These are phyloP conservation scores for Scleroderma bovista DNA, from an alignment of 768 basidiomycete genomes.

Conservation along the genomic window DNA sequence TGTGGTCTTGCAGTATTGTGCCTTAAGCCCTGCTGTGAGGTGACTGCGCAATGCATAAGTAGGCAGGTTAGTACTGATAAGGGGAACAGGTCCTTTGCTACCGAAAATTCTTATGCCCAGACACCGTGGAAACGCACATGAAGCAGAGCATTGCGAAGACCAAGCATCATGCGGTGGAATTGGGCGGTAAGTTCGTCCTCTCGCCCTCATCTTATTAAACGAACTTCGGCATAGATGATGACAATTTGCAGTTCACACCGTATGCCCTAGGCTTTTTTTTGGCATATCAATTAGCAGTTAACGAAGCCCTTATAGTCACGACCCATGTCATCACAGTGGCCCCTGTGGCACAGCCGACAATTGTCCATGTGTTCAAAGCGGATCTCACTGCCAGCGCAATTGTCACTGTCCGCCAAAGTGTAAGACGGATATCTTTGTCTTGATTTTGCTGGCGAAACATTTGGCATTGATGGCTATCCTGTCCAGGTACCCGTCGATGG, in stretches of 20 bases:
- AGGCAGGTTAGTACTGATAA: constrained; percentile 1
- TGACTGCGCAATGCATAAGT: constrained; percentile 13
- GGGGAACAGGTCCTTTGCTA: constrained; percentile 20
- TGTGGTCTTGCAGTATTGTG: constrained; percentile 54
- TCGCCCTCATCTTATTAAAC: constrained; percentile 14
- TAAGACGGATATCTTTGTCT: constrained; percentile 19
- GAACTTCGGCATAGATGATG: constrained; percentile 3
- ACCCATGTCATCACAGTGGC: constrained; percentile 53
- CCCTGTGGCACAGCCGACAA: constrained; percentile 39
- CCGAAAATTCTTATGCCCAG: constrained; percentile 7
- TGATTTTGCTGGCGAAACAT: neutral
- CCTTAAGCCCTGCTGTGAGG: constrained; percentile 57
- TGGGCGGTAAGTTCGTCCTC: constrained; percentile 19
- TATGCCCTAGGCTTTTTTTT: constrained; percentile 8
- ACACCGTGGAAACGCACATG: neutral
- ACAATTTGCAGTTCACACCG: constrained; percentile 7
- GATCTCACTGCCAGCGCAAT: constrained; percentile 49
- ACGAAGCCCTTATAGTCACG: constrained; percentile 27
- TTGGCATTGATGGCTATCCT: neutral
- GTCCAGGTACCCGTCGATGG: constrained; percentile 49
- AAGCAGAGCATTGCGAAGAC: neutral
- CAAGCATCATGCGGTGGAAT: constrained; percentile 9
- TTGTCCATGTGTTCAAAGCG: constrained; percentile 47
- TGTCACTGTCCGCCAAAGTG: constrained; percentile 52
- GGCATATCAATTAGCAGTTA: neutral